Evolutionary conservation across 495 filamentous ascomycete species (phyloP), one percentile per base, ranked within the genome.

Genomic region (Barbatosphaeria neglecta): DNA sequence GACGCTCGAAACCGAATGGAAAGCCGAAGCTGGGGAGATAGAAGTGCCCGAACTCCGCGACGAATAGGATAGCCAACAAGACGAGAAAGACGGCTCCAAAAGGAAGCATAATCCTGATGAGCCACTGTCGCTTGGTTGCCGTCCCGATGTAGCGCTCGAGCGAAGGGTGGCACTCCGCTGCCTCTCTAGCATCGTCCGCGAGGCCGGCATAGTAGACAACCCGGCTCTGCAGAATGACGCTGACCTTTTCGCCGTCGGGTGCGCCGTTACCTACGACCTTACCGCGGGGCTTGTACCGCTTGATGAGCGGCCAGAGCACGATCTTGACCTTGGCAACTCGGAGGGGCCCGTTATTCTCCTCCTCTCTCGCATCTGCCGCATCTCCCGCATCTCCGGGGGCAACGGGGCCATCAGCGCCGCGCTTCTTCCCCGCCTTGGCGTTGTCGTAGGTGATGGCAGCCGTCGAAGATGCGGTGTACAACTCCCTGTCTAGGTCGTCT

Each of bases 281-380:
- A 27, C 58, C 55, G 22, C 47, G 39, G 6, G 62, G 49, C 10
- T 20, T 38, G 46, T 59, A 67, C 17, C 67, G 58, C 41, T 62
- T 58, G 23, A 68, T 37, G 43, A 54, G 49, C 25, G 68, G 68
- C 57, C 63, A 66, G 17, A 65, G 52, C 40, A 57, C 50, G 37
- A 66, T 58, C 50, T 67, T 66, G 28, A 69, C 60, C 50, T 63
- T 70, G 41, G 56, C 65, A 4, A 66, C 49, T 25, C 65, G 66
- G 0, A 52, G 50, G 0, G 60, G 56, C n/a, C 48, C 54, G 0
- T 16, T 6, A 0, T 52, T 43, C 19, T 35, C 45, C 4, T 27
- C 33, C 9, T 55, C 55, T 11, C 55, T 15, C 15, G 28, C 20
- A 5, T 50, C 48, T 10, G 28, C 4, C 8, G 5, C 0, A 23